phyloP scores from a whole-genome alignment of 1,284 basidiomycete genomes.

The Phellinidium pouzarii region DNA sequence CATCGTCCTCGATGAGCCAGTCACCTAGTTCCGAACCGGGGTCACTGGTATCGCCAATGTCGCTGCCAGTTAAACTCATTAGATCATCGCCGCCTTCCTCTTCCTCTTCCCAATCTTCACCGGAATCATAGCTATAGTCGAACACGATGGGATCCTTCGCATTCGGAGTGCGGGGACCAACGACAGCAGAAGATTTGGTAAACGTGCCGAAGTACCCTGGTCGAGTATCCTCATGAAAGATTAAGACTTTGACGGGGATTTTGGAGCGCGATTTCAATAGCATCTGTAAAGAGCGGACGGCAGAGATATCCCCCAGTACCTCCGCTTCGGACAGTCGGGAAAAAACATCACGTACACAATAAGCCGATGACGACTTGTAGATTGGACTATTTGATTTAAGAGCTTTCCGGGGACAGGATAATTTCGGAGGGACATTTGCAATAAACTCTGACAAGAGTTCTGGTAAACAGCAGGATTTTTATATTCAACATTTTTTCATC shows the following conservation, averaged over 20 bases:
- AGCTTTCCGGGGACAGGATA: background rate
- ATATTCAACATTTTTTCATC: background rate
- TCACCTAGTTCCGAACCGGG: conserved; percentile 54
- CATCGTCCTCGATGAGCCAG: conserved; percentile 76
- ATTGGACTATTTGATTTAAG: background rate
- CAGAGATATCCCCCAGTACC: conserved; percentile 57
- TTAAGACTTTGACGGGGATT: conserved; percentile 68
- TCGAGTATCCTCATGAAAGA: conserved; percentile 69
- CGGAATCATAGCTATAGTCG: conserved; percentile 82
- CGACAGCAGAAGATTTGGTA: conserved; percentile 64
- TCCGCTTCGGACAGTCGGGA: conserved; percentile 63
- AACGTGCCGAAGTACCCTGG: conserved; percentile 86
- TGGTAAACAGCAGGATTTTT: background rate
- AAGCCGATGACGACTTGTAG: conserved; percentile 30
- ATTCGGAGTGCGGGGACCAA: conserved; percentile 73
- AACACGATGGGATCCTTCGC: conserved; percentile 58
- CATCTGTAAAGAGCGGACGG: conserved; percentile 49
- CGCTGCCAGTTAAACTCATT: conserved; percentile 54
- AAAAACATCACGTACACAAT: conserved; percentile 53
- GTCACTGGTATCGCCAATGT: conserved; percentile 53
- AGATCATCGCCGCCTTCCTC: conserved; percentile 65
- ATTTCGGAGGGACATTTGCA: conserved; percentile 1
- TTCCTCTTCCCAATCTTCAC: conserved; percentile 82
- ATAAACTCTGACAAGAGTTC: conserved; percentile 4
- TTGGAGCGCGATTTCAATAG: conserved; percentile 49